Conservation (phyloP, 108 stramenopile genomes). For the Heterococcus sp. region DNA sequence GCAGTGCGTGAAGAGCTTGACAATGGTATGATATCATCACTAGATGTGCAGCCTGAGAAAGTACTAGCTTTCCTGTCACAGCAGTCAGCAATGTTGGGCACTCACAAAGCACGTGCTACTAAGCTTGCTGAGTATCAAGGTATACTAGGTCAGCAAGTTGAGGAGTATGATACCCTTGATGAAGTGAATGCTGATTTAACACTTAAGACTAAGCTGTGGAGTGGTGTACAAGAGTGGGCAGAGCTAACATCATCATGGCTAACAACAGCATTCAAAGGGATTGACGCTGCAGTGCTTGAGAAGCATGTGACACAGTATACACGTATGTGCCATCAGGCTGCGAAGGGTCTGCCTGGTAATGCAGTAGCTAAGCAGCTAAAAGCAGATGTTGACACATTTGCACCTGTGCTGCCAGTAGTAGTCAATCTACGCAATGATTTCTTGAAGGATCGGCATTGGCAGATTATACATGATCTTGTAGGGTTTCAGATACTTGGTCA, state of each 20-base stretch:
- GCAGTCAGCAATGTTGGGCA: constrained; percentile 32
- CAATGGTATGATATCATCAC: constrained; percentile 39
- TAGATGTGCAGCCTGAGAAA: constrained; percentile 46
- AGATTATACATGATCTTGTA: constrained; percentile 58
- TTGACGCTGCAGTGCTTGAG: constrained; percentile 58
- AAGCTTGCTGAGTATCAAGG: constrained; percentile 60
- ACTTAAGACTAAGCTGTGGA: constrained; percentile 62
- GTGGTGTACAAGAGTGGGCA: constrained; percentile 59
- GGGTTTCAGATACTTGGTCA: constrained; percentile 60
- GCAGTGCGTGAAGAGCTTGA: constrained; percentile 63
- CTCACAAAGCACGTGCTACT: constrained; percentile 51
- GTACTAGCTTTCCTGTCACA: constrained; percentile 49
- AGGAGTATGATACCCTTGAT: constrained; percentile 62
- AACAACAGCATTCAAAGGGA: constrained; percentile 42
- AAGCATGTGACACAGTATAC: constrained; percentile 55
- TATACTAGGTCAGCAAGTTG: constrained; percentile 45
- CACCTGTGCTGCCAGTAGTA: constrained; percentile 62
- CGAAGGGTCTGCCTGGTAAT: constrained; percentile 60
- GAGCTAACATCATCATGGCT: constrained; percentile 49
- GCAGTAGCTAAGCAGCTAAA: constrained; percentile 61
- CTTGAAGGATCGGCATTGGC: constrained; percentile 64
- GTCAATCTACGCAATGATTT: constrained; percentile 56
- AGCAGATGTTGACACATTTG: constrained; percentile 53
- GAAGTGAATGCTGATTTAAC: constrained; percentile 58
- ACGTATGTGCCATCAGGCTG: constrained; percentile 47